Evolutionary conservation across 2,329 filamentous ascomycete species (phyloP), one percentile per base, ranked within the genome.

Genomic region (Nigrospora sphaerica): DNA sequence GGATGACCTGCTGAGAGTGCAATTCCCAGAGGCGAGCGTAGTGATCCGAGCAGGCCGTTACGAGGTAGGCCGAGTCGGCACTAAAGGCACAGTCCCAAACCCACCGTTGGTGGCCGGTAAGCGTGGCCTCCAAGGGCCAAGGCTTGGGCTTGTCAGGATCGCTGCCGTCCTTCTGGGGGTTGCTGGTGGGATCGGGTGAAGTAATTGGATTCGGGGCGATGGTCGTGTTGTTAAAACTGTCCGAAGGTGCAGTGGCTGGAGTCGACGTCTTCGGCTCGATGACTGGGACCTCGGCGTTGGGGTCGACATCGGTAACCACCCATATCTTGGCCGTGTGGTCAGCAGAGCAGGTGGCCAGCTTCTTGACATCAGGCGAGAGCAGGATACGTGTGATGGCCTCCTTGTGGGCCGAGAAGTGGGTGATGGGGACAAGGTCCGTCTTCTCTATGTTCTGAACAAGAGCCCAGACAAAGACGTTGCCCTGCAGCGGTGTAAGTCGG

Each of bases 21-120:
- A 96, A 72, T 71, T 96, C 91, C 91, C 91, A 96, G 47, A 96
- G 70, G 16, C 91, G 78, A 2, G 91, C 91, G 62, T 95, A 96
- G 64, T 96, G 91, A 62, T 96, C 91, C 37, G 86, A 92, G 63
- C 89, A 95, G 6, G 91, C 90, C 1, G 91, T 96, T 12, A 96
- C 91, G 7, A 96, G 74, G 60, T 96, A 96, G 0, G 91, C 91
- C 32, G 85, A 91, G 63, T 96, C 91, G 23, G 91, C 91, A 51
- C 86, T 92, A 68, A 96, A 96, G 1, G 91, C 91, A 60, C 91
- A 96, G 65, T 96, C 91, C 91, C 91, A 96, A 1, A 96, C 91
- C 91, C 91, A 96, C 45, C 91, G 83, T 69, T 96, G 91, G 67
- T 96, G 91, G 46, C 87, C 88, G 18, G 86, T 86, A 1, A 96